Base-by-base conservation (phyloP, 768 basidiomycete genomes). In the Flagelloscypha sp. region DNA sequence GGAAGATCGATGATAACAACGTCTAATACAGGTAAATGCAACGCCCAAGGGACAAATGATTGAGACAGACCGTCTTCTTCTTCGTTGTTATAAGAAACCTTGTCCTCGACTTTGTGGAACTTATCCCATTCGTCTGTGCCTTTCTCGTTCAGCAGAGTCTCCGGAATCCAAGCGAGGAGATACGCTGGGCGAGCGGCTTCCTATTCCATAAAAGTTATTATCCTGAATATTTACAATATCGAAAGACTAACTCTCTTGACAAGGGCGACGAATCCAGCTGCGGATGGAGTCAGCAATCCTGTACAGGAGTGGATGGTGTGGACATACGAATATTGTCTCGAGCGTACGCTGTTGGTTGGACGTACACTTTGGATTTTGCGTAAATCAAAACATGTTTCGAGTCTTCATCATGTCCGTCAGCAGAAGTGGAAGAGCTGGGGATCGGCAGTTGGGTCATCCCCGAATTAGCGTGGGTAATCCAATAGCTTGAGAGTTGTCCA, bases 261-360 rank as follows among this genome's bases (percentile, higher is more conserved):
- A 38, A 99, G 68, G 11, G 84, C 80, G 6, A 92, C 79, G 54
- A 94, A 98, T 1, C 95, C 95, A 3, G 88, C n/a, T n/a, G n/a
- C n/a, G n/a, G n/a, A n/a, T n/a, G n/a, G n/a, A n/a, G n/a, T n/a
- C n/a, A n/a, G n/a, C n/a, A n/a, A n/a, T n/a, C n/a, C n/a, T n/a
- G n/a, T n/a, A n/a, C n/a, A n/a, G n/a, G n/a, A n/a, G n/a, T n/a
- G n/a, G n/a, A n/a, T n/a, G n/a, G n/a, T n/a, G n/a, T n/a, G n/a
- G n/a, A n/a, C n/a, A n/a, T n/a, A n/a, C n/a, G 78, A 23, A 97
- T 86, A 56, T 97, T 94, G 58, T 98, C 95, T 49, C 84, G 72
- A 2, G 84, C 70, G 55, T 90, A 93, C 3, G 84, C 78, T 2
- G 92, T 94, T 0, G 95, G 95, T 47, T 97, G 88, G 28, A 99